Percentiles rank a stretch among this genome's conserved stretches.
Evolutionary conservation across 2,329 filamentous ascomycete species (phyloP).

Genomic region (Stemphylium vesicarium): DNA sequence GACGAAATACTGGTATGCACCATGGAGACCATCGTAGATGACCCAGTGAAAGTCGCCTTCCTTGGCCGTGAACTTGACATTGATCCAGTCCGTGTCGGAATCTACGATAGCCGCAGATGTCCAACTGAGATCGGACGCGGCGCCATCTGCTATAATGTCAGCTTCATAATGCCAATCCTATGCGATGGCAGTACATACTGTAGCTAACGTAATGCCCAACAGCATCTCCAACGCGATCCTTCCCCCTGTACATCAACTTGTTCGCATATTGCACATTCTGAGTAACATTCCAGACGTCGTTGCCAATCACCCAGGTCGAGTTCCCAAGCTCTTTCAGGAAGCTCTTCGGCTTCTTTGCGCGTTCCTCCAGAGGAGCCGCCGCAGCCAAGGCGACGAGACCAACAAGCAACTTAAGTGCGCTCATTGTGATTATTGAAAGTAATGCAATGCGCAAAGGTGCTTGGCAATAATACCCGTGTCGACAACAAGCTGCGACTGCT

Average conservation of each 20-base stretch:
- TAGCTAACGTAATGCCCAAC: slow-evolving; percentile 56
- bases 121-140: slow-evolving; percentile 56
- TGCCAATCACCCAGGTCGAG: slow-evolving; percentile 49
- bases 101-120: slow-evolving; percentile 55
- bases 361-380: slow-evolving; percentile 28
- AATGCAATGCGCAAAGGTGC: too few species aligned
- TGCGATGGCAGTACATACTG: slow-evolving; percentile 36
- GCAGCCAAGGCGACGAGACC: slow-evolving; percentile 24
- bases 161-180: too few species aligned
- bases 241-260: slow-evolving; percentile 51
- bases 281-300: slow-evolving; percentile 53
- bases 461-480: too few species aligned
- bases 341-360: slow-evolving; percentile 33
- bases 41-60: slow-evolving; percentile 62
- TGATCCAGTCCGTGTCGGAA: slow-evolving; percentile 53
- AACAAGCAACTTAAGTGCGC: slow-evolving; percentile 22
- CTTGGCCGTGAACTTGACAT: slow-evolving; percentile 55
- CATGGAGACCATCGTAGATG: slow-evolving; percentile 56
- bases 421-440: slow-evolving; percentile 12
- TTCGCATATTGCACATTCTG: slow-evolving; percentile 48
- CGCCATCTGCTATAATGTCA: slow-evolving; percentile 49
- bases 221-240: slow-evolving; percentile 52
- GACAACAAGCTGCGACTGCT: too few species aligned
- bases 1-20: slow-evolving; percentile 64
- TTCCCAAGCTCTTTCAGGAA: slow-evolving; percentile 45